These are phyloP conservation scores for Lunasporangiospora selenospora DNA, from an alignment of 192 early-diverging fungal species.

Conservation along the genomic window DNA sequence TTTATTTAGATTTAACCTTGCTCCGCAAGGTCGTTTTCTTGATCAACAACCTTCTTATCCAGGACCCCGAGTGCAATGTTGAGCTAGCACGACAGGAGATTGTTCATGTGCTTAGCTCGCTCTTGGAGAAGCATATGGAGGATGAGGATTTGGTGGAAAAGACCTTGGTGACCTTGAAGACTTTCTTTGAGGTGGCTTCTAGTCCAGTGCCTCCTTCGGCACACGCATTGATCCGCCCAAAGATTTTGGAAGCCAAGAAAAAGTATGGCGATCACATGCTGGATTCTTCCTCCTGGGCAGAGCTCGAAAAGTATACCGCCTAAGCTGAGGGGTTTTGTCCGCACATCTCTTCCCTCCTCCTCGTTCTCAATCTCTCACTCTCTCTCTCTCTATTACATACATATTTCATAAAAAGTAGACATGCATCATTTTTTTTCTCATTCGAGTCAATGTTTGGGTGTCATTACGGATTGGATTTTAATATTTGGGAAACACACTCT, in stretches of 20 bases:
- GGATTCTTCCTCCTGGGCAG: conserved; percentile 24
- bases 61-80: conserved; percentile 54
- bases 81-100: conserved; percentile 55
- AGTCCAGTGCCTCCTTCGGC: conserved; percentile 16
- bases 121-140: conserved; percentile 52
- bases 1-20: conserved; percentile 41
- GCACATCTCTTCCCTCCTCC: no score
- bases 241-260: conserved; percentile 26
- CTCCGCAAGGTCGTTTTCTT: conserved; percentile 68
- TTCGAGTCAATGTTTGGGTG: no score
- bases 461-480: no score
- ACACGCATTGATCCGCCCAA: conserved; percentile 15
- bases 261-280: conserved; percentile 24
- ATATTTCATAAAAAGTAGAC: no score
- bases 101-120: conserved; percentile 48
- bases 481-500: no score
- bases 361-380: no score
- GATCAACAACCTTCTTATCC: conserved; percentile 66
- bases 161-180: conserved; percentile 33
- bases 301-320: conserved; percentile 26
- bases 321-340: no score
- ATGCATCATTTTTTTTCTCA: no score
- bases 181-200: conserved; percentile 10
- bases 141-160: conserved; percentile 59
- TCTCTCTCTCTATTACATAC: no score